Percentiles rank a stretch among this genome's conserved stretches.
Evolutionary conservation across 2,329 filamentous ascomycete genomes (phyloP).

Genomic region (Chaetothyriales sp.): DNA sequence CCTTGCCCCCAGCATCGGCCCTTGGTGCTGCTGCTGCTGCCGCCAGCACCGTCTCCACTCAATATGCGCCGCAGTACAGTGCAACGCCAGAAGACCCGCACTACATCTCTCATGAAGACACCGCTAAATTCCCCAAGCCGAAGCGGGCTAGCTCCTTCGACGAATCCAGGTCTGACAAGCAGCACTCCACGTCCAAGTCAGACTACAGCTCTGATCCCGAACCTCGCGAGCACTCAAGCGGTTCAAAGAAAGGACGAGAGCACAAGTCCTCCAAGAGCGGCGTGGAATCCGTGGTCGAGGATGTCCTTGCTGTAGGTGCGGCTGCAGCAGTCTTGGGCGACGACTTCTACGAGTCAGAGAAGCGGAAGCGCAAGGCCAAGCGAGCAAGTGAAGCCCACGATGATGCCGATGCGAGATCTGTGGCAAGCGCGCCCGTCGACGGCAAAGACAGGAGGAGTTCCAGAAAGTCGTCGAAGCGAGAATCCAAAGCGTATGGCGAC

Average conservation of each 20-base stretch:
- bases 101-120: not conserved
- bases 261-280: slow-evolving; percentile 7
- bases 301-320: slow-evolving; percentile 4
- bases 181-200: slow-evolving; percentile 1
- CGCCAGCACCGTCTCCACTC: slow-evolving; percentile 1
- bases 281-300: slow-evolving; percentile 2
- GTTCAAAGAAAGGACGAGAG: slow-evolving; percentile 2
- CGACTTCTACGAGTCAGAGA: slow-evolving; percentile 13
- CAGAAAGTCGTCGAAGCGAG: slow-evolving; percentile 20
- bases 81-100: not conserved
- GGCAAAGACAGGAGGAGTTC: slow-evolving; percentile 23
- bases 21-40: slow-evolving; percentile 4
- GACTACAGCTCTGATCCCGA: slow-evolving; percentile 13
- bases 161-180: slow-evolving; percentile 2
- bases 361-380: slow-evolving; percentile 23
- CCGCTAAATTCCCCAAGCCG: not conserved
- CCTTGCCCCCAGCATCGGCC: not conserved
- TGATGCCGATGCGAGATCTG: slow-evolving; percentile 27
- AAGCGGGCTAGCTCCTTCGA: slow-evolving; percentile 3
- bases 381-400: slow-evolving; percentile 16
- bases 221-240: slow-evolving; percentile 8
- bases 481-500: slow-evolving; percentile 16
- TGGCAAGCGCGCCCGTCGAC: slow-evolving; percentile 23
- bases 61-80: not conserved
- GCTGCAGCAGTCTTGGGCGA: slow-evolving; percentile 2